phyloP scores from a whole-genome alignment of 2,329 filamentous ascomycete genomes.

The Phaeophleospora eucalypticola region DNA sequence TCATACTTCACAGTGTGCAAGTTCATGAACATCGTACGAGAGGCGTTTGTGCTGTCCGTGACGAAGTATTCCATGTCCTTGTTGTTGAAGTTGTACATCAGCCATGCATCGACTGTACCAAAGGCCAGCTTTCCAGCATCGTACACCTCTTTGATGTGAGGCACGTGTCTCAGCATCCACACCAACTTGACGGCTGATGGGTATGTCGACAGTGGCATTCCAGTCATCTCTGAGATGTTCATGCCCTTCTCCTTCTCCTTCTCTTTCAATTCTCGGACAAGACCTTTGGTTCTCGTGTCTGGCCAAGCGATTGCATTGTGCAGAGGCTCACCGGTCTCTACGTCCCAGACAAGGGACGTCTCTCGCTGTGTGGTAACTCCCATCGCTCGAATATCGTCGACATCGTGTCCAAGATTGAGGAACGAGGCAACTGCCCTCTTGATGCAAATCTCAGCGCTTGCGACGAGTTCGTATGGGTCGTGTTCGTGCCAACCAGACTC shows the following conservation, averaged over 20 bases:
- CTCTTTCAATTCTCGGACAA: constrained; percentile 73
- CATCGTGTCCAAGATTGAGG: constrained; percentile 60
- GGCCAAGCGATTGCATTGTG: constrained; percentile 88
- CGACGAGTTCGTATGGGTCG: constrained; percentile 71
- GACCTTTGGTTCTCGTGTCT: constrained; percentile 71
- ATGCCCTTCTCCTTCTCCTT: constrained; percentile 65
- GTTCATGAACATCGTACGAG: constrained; percentile 93
- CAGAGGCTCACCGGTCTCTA: constrained; percentile 70
- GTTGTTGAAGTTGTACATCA: constrained; percentile 79
- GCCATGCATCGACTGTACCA: constrained; percentile 84
- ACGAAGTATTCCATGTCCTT: constrained; percentile 65
- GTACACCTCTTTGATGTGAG: constrained; percentile 68
- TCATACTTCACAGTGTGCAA: constrained; percentile 77
- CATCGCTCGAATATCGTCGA: constrained; percentile 67
- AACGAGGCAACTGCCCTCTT: constrained; percentile 70
- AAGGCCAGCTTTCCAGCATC: constrained; percentile 77
- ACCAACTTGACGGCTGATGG: constrained; percentile 82
- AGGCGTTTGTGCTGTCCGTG: constrained; percentile 83
- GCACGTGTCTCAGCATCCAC: constrained; percentile 73
- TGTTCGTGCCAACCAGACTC: constrained; percentile 90
- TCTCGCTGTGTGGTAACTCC: constrained; percentile 90
- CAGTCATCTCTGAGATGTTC: constrained; percentile 58
- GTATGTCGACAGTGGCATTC: constrained; percentile 82
- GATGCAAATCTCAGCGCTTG: constrained; percentile 74
- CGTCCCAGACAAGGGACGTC: constrained; percentile 82